phyloP scores from a whole-genome alignment of 805 yeast species.

The Yarrowia sp. region DNA sequence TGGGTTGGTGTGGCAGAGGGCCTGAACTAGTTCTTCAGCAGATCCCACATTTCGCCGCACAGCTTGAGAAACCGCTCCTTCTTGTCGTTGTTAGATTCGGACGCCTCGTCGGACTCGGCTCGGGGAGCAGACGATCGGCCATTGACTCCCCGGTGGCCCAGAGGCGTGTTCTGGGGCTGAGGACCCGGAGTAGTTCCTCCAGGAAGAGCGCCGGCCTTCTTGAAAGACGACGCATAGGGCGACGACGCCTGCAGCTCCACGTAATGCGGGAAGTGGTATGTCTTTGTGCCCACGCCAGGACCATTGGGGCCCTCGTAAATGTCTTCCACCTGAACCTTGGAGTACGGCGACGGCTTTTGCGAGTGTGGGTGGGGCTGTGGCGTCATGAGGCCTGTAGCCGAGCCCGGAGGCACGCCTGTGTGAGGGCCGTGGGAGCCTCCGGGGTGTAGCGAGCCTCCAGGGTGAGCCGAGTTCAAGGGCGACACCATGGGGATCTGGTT shows the following conservation, averaged over 20 bases:
- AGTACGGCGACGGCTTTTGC: constrained; percentile 33
- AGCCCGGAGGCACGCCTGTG: constrained; percentile 15
- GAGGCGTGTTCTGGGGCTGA: neutral
- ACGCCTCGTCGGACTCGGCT: constrained; percentile 7
- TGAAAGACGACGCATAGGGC: constrained; percentile 37
- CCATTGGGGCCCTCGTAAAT: constrained; percentile 35
- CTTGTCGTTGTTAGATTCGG: constrained; percentile 34
- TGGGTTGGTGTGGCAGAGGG: neutral
- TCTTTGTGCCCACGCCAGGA: constrained; percentile 19
- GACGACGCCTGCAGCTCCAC: constrained; percentile 37
- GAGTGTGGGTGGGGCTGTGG: constrained; percentile 35
- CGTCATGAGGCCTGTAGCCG: constrained; percentile 29
- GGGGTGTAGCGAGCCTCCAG: constrained; percentile 12
- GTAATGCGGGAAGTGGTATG: constrained; percentile 37
- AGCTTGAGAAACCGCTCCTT: constrained; percentile 47
- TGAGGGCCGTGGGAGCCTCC: constrained; percentile 9
- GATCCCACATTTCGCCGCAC: constrained; percentile 49
- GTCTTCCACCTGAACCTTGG: constrained; percentile 39
- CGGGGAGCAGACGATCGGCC: constrained; percentile 14
- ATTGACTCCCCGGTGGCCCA: constrained; percentile 3
- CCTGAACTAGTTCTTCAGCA: constrained; percentile 40
- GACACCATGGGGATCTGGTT: constrained; percentile 30
- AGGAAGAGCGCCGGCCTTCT: constrained; percentile 19
- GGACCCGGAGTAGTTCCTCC: neutral
- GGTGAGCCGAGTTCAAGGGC: constrained; percentile 30